Percentiles rank a stretch among this genome's conserved stretches.
Conservation (phyloP, 2,329 filamentous ascomycete genomes). For the Shiraia sp. region DNA sequence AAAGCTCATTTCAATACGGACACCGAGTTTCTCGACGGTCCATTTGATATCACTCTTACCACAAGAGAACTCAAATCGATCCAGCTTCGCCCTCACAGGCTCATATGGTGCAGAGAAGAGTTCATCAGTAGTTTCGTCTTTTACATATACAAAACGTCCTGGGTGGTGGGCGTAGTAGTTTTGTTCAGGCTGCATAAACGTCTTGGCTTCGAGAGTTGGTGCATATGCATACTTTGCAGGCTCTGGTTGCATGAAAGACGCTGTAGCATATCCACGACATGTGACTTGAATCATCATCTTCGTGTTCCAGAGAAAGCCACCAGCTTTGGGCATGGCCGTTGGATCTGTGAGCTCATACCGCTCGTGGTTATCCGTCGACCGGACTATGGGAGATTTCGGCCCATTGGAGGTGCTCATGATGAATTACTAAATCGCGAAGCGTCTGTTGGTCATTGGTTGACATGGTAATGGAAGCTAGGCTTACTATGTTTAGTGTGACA, state of each 20-base stretch:
- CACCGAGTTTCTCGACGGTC: conserved; percentile 56
- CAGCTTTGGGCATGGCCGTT: conserved; percentile 61
- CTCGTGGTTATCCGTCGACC: conserved; percentile 52
- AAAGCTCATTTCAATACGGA: conserved; percentile 58
- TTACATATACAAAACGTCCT: conserved; percentile 63
- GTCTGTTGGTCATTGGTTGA: conserved; percentile 28
- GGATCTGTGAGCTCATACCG: conserved; percentile 61
- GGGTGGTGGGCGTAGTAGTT: conserved; percentile 64
- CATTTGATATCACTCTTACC: conserved; percentile 61
- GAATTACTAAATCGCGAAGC: conserved; percentile 18
- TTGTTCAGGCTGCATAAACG: conserved; percentile 65
- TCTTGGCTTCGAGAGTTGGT: conserved; percentile 61
- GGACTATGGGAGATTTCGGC: conserved; percentile 31
- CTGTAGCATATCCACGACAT: conserved; percentile 62
- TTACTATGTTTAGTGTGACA: conserved; percentile 32
- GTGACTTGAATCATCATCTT: conserved; percentile 65
- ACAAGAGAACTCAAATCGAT: conserved; percentile 58
- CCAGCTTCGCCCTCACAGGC: conserved; percentile 55
- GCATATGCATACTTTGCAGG: conserved; percentile 64
- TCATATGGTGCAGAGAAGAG: conserved; percentile 62
- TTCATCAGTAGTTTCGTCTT: conserved; percentile 57
- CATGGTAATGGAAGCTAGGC: conserved; percentile 27
- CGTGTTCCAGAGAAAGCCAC: conserved; percentile 63
- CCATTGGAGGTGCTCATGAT: conserved; percentile 8
- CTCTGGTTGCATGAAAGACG: conserved; percentile 65